Evolutionary conservation across 176 grass and related monocot species (phyloP), one percentile per base, ranked within the genome.

Genomic region (Oryza punctata): DNA sequence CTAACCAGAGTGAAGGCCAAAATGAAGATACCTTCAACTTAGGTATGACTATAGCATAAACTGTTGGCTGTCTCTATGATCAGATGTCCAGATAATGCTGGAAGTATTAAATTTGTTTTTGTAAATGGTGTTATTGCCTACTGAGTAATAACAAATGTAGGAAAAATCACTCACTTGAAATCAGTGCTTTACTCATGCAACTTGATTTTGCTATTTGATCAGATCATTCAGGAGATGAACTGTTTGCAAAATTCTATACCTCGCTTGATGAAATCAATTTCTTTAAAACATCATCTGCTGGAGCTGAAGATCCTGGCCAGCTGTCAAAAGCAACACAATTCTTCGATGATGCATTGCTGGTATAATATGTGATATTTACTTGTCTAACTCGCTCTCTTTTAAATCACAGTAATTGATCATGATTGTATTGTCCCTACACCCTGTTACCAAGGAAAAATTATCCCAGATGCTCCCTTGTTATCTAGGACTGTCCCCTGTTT

Each of bases 211-310:
- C 5, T 16, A 35, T 60, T 74, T 78, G 11, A 25, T 32, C 54
- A 89, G 73, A 79, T 77, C 43, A 82, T 67, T 78, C 78, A 82
- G 82, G 84, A 25, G 92, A 94, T 66, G 92, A 94, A 86, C 44
- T 94, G 59, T 91, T 91, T 91, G 87, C 86, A 65, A 89, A 84
- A 65, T 89, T 94, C 87, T 94, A 89, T 87, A 78, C 86, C 50
- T 81, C 80, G 49, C 92, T 94, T 70, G 92, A 91, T 81, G 85
- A 94, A 91, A 78, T 87, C 1, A 89, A 89, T 89, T 94, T 94
- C 73, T 91, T 94, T 66, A 85, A 79, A 14, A 72, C 77, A 83
- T 89, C 89, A 50, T 14, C 84, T 66, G 81, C 72, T 87, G 89
- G 86, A 70, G 61, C 66, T 72, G 92, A 94, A 87, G 92, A 94